Base-by-base conservation (phyloP, 176 grass and related monocot genomes). In the Oryza rufipogon region DNA sequence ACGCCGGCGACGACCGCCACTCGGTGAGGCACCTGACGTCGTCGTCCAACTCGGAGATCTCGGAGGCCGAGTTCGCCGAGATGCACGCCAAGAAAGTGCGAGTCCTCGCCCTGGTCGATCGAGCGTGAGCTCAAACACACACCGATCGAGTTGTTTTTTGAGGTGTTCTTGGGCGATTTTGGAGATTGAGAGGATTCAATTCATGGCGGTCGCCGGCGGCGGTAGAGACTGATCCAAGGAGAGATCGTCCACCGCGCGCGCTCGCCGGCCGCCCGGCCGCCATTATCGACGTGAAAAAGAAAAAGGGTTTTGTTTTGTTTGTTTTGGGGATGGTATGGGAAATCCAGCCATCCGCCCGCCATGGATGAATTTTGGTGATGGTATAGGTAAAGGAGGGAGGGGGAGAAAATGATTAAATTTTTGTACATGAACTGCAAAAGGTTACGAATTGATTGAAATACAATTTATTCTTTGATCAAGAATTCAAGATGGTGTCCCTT, bases 11-110 rank as follows among this genome's bases (percentile, higher is more conserved):
- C 11, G 88, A 90, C 20, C 67, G 73, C 67, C 69, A 83, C 69
- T 91, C 90, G 30, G 82, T 91, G 79, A 22, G 82, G 79, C 90
- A 88, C 78, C 82, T 85, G 67, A 85, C 86, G 48, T 88, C 86
- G 68, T 74, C 90, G 51, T 78, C 82, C 84, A 90, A 68, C 73
- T 91, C 89, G 64, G 84, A 83, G 89, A 26, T 52, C 1, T 91
- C 89, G 70, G 89, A 87, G 64, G 60, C 52, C 3, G 89, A 87
- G 30, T 75, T 84, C 49, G 32, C 75, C 80, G 88, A 87, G 75
- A 79, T 79, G 88, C 80, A 79, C 49, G 61, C 80, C 61, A 87
- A 83, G 88, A 90, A 86, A 69, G 69, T 87, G 74, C 28, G 80
- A 5, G 56, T 83, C 6, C 47, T 58, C 6, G 6, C 2, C 58